A percentile compares a stretch with the other conserved stretches of the same genome.
Evolutionary conservation across 352 stramenopile species (phyloP).

Genomic region (Phytophthora uliginosa): DNA sequence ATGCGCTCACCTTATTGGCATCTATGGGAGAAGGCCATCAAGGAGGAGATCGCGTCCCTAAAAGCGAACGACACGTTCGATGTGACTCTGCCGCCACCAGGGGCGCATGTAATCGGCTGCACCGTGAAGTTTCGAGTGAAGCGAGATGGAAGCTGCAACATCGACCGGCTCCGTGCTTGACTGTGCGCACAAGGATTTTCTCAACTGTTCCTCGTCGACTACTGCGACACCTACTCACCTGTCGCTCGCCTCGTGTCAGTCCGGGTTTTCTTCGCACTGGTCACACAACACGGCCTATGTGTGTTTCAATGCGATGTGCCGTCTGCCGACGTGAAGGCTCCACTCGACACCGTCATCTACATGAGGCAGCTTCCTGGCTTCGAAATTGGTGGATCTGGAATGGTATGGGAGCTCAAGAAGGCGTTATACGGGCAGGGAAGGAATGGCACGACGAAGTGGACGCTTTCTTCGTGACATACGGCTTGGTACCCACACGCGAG

Average conservation of each 20-base stretch:
- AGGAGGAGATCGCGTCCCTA: slow-evolving; percentile 1
- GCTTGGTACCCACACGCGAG: neutral
- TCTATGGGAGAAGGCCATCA: neutral
- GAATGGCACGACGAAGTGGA: slow-evolving; percentile 10
- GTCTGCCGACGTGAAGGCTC: slow-evolving; percentile 1
- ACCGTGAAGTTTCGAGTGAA: neutral
- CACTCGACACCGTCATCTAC: neutral
- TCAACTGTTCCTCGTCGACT: slow-evolving; percentile 7
- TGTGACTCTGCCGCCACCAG: neutral
- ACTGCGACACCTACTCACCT: slow-evolving; percentile 6
- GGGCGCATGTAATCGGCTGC: neutral
- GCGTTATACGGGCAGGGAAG: slow-evolving; percentile 1
- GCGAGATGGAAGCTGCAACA: slow-evolving; percentile 8
- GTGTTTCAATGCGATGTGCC: slow-evolving; percentile 1
- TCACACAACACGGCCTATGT: neutral
- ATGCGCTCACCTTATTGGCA: neutral
- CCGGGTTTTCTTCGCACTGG: slow-evolving; percentile 4
- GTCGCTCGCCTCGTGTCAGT: slow-evolving; percentile 3
- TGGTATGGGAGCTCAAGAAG: slow-evolving; percentile 12
- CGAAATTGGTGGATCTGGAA: slow-evolving; percentile 3
- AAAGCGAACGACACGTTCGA: neutral
- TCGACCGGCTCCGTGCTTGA: slow-evolving; percentile 5
- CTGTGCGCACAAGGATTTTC: slow-evolving; percentile 1
- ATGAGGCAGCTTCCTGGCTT: slow-evolving; percentile 8
- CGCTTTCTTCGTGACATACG: neutral